Evolutionary conservation across 2,329 filamentous ascomycete genomes (phyloP).

Genomic region (Orbilia blumenaviensis): DNA sequence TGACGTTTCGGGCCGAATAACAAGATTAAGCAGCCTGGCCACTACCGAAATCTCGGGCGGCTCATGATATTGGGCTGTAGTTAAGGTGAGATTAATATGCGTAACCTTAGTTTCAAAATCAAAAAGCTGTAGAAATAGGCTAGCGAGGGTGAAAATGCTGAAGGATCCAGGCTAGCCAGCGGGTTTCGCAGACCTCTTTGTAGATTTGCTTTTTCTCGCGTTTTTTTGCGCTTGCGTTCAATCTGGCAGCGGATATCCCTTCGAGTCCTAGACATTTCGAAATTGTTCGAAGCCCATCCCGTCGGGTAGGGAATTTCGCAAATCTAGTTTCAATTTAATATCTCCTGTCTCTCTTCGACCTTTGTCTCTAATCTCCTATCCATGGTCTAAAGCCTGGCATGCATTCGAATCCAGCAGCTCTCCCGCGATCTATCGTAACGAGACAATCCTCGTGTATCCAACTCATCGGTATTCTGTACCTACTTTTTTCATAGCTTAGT

Average conservation of each 20-base stretch:
- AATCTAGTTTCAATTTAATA: constrained; percentile 7
- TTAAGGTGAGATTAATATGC: too few species aligned
- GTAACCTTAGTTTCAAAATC: too few species aligned
- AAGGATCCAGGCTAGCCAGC: neutral
- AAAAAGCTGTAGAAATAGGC: too few species aligned
- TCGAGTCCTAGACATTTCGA: too few species aligned
- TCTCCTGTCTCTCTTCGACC: neutral
- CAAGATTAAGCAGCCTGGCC: too few species aligned
- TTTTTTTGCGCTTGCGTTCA: neutral
- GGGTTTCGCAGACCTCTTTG: neutral
- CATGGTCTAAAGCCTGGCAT: constrained; percentile 18
- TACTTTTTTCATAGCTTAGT: neutral
- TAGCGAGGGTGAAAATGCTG: too few species aligned
- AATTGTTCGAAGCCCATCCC: too few species aligned
- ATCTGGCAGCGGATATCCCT: too few species aligned
- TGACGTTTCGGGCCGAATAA: too few species aligned
- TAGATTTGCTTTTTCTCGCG: neutral
- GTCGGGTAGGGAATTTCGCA: neutral
- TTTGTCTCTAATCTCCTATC: neutral
- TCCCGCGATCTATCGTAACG: constrained; percentile 6
- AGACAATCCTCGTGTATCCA: constrained; percentile 3
- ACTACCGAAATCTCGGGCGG: too few species aligned
- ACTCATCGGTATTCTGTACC: constrained; percentile 1
- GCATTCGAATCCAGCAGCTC: constrained; percentile 14
- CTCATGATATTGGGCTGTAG: too few species aligned